A percentile compares a stretch with the other conserved stretches of the same genome.
Evolutionary conservation across 768 basidiomycete genomes (phyloP).

Genomic region (Collybia nuda): DNA sequence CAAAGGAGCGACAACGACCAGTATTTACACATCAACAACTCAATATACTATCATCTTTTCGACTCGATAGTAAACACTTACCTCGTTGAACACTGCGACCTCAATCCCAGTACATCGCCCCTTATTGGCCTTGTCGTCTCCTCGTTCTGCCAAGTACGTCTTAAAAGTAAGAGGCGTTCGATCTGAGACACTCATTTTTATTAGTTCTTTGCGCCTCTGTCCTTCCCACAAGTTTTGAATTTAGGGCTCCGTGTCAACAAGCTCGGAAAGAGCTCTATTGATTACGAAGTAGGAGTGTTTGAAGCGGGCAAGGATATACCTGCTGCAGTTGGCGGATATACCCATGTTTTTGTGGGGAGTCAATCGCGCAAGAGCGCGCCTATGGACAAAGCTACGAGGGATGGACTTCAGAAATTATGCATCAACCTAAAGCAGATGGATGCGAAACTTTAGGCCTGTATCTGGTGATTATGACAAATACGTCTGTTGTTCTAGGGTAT

Average conservation of each 20-base stretch:
- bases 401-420: slow-evolving; percentile 46
- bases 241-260: slow-evolving; percentile 68
- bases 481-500: too few species aligned
- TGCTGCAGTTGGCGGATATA: slow-evolving; percentile 61
- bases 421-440: slow-evolving; percentile 15
- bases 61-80: slow-evolving; percentile 83
- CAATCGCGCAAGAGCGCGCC: slow-evolving; percentile 52
- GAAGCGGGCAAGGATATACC: slow-evolving; percentile 38
- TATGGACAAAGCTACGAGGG: slow-evolving; percentile 41
- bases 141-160: slow-evolving; percentile 62
- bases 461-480: too few species aligned
- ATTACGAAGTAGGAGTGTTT: slow-evolving; percentile 82
- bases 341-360: slow-evolving; percentile 81
- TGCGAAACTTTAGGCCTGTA: slow-evolving; percentile 11
- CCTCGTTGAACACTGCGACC: slow-evolving; percentile 63
- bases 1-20: slow-evolving; percentile 86
- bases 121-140: slow-evolving; percentile 78
- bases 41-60: slow-evolving; percentile 78
- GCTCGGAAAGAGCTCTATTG: slow-evolving; percentile 73
- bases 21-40: slow-evolving; percentile 80
- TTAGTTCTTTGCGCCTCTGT: slow-evolving; percentile 70
- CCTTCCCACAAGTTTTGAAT: slow-evolving; percentile 71
- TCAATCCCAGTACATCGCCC: slow-evolving; percentile 47
- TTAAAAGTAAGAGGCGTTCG: not conserved
- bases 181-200: not conserved